Base-by-base conservation (phyloP, 1,139 yeast species). In the Zygosaccharomyces pseudobailii region DNA sequence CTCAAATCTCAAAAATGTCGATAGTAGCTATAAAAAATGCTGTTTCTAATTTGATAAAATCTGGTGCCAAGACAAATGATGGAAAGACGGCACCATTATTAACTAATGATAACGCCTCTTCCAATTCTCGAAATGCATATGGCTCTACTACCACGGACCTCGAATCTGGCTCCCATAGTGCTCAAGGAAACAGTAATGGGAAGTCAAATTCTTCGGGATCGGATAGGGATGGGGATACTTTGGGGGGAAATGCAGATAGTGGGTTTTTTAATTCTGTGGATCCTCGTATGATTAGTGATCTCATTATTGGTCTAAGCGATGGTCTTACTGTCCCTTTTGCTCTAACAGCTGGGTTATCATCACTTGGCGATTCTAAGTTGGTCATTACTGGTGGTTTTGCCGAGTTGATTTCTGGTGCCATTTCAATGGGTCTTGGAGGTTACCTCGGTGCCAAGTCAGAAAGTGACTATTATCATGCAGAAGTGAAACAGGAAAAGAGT, bases 331-430 rank as follows among this genome's bases (percentile, higher is more conserved):
- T 85, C 41, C 94, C 94, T 19, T 85, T 85, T 72, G 92, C 94
- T 5, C 73, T 85, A 56, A 85, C 92, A 4, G 92, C 94, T 0
- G 94, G 92, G 37, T 72, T 85, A 49, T 83, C 89, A 1, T 82
- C 89, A 1, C 71, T 85, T 49, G 94, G 94, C 49, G 84, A 83
- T 60, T 71, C 89, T 13, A 80, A 75, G 61, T 72, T 85, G 59
- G 94, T 85, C 34, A 84, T 85, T 46, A 84, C 92, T 21, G 94
- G 92, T 73, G 94, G 92, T 34, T 79, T 85, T 78, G 92, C 92
- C 3, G 94, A 85, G 66, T 72, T 85, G 59, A 87, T 85, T 3
- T 81, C 88, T 4, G 94, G 94, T 37, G 87, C 92, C 38, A 84
- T 85, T 36, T 84, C 90, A 22, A 85, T 85, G 94, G 94, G 94